A percentile compares a stretch with the other conserved stretches of the same genome.
Conservation (phyloP, 371 early-diverging fungal genomes). For the Apophysomyces variabilis region DNA sequence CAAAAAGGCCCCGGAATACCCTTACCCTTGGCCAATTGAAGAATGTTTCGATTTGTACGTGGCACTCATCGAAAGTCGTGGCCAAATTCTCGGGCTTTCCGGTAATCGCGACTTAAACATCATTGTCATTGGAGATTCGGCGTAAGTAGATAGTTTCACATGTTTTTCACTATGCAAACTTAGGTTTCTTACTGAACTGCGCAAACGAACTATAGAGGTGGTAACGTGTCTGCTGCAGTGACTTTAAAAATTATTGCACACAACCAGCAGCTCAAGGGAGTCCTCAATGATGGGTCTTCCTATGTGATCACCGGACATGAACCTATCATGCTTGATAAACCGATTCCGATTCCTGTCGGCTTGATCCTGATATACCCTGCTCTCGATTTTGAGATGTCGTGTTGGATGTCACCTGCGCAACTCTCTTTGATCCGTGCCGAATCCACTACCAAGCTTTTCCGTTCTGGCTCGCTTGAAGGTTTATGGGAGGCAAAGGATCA, state of each 20-base stretch:
- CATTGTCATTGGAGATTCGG: slow-evolving; percentile 91
- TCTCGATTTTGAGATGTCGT: slow-evolving; percentile 86
- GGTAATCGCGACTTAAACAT: slow-evolving; percentile 62
- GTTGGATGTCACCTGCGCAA: slow-evolving; percentile 85
- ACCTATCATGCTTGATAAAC: slow-evolving; percentile 33
- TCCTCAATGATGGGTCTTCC: slow-evolving; percentile 7
- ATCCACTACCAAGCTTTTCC: slow-evolving; percentile 53
- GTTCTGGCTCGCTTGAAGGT: slow-evolving; percentile 61
- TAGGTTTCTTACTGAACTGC: background rate
- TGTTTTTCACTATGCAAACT: no score
- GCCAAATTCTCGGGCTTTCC: slow-evolving; percentile 67
- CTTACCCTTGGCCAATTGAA: slow-evolving; percentile 91
- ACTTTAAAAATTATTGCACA: slow-evolving; percentile 71
- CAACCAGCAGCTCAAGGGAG: slow-evolving; percentile 31
- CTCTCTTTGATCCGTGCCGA: slow-evolving; percentile 55
- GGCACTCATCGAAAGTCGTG: slow-evolving; percentile 65
- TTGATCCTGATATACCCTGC: slow-evolving; percentile 90
- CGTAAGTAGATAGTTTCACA: slow-evolving; percentile 61
- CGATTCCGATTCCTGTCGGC: slow-evolving; percentile 54
- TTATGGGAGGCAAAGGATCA: slow-evolving; percentile 62
- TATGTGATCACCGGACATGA: slow-evolving; percentile 35
- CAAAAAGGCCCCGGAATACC: slow-evolving; percentile 94
- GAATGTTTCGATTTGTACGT: slow-evolving; percentile 93
- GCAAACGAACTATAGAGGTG: slow-evolving; percentile 60
- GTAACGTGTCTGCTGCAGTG: slow-evolving; percentile 74